Conservation (phyloP, 306 rosid species). For the Erythrophleum fordii region DNA sequence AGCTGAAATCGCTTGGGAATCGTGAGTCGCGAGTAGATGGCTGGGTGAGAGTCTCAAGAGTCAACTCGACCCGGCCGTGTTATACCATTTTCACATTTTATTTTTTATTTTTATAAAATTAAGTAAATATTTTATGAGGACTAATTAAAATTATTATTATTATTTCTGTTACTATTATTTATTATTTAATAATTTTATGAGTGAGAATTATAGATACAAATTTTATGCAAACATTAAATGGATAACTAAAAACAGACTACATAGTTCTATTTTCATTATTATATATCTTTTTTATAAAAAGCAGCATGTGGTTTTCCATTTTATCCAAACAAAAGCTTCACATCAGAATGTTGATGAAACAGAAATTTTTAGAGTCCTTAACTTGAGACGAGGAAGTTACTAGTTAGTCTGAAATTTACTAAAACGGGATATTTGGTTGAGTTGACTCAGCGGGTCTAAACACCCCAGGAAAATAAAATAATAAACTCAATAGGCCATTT, state of each 20-base stretch:
- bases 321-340: background rate
- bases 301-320: background rate
- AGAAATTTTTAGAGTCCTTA: background rate
- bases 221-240: background rate
- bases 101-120: background rate
- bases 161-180: background rate
- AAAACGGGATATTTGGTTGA: background rate
- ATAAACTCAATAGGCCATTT: background rate
- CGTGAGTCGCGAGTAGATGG: constrained; percentile 67
- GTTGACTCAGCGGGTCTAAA: constrained; percentile 42
- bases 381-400: background rate
- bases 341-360: background rate
- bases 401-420: background rate
- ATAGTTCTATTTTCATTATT: background rate
- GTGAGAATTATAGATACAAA: too few relatives aligned
- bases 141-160: background rate
- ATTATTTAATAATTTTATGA: background rate
- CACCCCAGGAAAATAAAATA: background rate
- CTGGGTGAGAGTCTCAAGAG: constrained; percentile 55
- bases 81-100: constrained; percentile 30
- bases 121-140: background rate
- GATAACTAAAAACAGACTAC: background rate
- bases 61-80: constrained; percentile 79
- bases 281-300: background rate
- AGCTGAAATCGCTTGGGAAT: constrained; percentile 53